Base-by-base conservation (phyloP, 1,284 basidiomycete species). In the Cerioporus squamosus region DNA sequence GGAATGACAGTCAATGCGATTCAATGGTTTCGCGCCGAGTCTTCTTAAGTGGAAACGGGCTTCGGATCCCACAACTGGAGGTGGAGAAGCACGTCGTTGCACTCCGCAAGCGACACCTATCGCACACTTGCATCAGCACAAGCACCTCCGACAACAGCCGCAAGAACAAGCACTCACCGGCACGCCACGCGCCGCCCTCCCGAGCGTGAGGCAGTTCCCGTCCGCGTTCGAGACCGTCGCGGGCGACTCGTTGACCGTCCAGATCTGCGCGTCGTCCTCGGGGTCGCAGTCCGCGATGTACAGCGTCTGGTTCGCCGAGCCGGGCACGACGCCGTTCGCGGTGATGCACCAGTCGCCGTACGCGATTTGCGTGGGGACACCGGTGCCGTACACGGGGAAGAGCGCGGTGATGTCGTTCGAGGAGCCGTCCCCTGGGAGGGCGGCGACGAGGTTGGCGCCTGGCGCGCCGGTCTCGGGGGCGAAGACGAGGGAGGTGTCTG, bases 141-240 rank as follows among this genome's bases (percentile, higher is more conserved):
- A 17, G 18, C 22, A 22, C 10, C 12, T 20, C 17, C 40, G 18
- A 43, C n/a, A 18, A 43, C 7, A 29, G 8, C 29, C 29, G 29
- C 29, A 46, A 24, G 29, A 46, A 1, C 12, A 14, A 26, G 22
- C 12, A 56, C 50, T n/a, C 49, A 60, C 59, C 10, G 33, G 5
- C 1, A 60, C 61, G n/a, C 38, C 42, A n/a, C 52, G 45, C 17
- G 59, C 59, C 7, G 62, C 38, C 24, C 59, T 44, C n/a, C 62
- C 62, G n/a, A 63, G 53, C 1, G 62, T 58, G 20, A 60, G 44
- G 53, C 62, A 63, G 56, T 63, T 63, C 14, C 62, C 62, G 26
- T 63, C 59, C 20, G 62, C 62, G 36, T 63, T 63, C 24, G 62
- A 63, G 44, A 63, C 33, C 36, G 57, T 62, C 26, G 48, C 39